Conservation (phyloP, 352 stramenopile species). For the Phytophthora boehmeriae region DNA sequence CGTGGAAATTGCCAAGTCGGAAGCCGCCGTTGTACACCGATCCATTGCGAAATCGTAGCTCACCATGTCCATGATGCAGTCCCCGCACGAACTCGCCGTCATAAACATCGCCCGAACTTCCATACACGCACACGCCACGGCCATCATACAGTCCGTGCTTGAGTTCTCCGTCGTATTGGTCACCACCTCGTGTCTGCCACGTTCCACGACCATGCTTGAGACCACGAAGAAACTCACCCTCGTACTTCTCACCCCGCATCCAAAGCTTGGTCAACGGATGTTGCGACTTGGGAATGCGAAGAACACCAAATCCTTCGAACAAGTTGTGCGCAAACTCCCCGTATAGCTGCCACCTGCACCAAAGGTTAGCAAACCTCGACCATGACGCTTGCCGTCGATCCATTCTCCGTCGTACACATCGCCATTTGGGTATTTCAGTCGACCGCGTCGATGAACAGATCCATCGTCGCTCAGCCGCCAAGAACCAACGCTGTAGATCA, state of each 20-base stretch:
- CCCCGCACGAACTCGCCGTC: constrained; percentile 69
- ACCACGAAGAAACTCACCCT: constrained; percentile 61
- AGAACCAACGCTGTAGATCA: constrained; percentile 69
- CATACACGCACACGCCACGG: constrained; percentile 60
- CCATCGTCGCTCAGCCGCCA: constrained; percentile 79
- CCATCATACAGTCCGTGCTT: constrained; percentile 57
- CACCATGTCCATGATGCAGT: constrained; percentile 59
- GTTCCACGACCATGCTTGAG: constrained; percentile 64
- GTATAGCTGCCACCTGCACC: constrained; percentile 45
- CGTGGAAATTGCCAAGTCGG: constrained; percentile 54
- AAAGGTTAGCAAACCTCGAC: constrained; percentile 62
- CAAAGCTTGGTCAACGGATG: constrained; percentile 74
- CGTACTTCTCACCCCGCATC: constrained; percentile 62
- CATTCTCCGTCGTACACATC: constrained; percentile 89
- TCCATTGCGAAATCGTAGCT: constrained; percentile 53
- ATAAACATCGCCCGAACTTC: constrained; percentile 63
- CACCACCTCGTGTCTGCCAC: constrained; percentile 38
- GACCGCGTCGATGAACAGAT: constrained; percentile 70
- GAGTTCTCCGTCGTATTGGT: constrained; percentile 66
- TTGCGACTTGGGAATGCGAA: constrained; percentile 53
- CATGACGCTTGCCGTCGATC: constrained; percentile 81
- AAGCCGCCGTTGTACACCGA: constrained; percentile 66
- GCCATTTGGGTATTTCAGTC: constrained; percentile 73
- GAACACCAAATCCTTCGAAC: constrained; percentile 69
- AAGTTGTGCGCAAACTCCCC: constrained; percentile 61